A percentile compares a stretch with the other conserved stretches of the same genome.
Evolutionary conservation across 2,329 filamentous ascomycete species (phyloP).

Genomic region (Cordyceps cicadae): DNA sequence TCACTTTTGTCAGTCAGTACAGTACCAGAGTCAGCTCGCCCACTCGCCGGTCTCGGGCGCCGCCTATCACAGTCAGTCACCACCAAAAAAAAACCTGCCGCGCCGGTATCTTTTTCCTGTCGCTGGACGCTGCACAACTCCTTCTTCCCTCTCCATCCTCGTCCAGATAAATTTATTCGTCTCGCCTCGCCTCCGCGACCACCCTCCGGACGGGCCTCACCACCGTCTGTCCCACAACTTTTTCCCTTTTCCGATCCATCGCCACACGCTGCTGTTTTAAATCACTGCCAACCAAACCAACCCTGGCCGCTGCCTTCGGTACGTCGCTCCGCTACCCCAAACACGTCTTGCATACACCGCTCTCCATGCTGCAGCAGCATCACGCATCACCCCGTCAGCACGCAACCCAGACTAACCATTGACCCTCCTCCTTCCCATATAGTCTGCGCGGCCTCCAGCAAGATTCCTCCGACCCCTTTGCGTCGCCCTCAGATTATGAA

Average conservation of each 20-base stretch:
- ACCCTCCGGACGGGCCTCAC: not conserved
- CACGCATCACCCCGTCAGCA: not conserved
- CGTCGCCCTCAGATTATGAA: conserved; percentile 11
- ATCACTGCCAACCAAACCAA: not conserved
- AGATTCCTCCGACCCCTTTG: conserved; percentile 7
- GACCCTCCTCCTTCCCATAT: not conserved
- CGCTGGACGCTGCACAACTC: not conserved
- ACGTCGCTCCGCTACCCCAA: not conserved
- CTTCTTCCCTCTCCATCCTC: conserved; percentile 2
- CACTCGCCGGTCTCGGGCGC: conserved; percentile 11
- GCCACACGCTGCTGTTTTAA: not conserved
- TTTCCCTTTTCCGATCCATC: not conserved
- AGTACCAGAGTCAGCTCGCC: not conserved
- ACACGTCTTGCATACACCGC: conserved; percentile 4
- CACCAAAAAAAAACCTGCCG: conserved; percentile 3
- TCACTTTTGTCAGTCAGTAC: not conserved
- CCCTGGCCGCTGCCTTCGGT: conserved; percentile 9
- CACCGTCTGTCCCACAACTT: not conserved
- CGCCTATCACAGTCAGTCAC: conserved; percentile 1
- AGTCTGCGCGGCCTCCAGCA: conserved; percentile 5
- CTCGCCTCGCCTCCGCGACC: not conserved
- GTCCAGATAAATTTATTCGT: not conserved
- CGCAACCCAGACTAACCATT: not conserved
- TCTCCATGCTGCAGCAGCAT: not conserved
- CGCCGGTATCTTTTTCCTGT: not conserved